Evolutionary conservation across 2,329 filamentous ascomycete genomes (phyloP).

Genomic region (Epichloe uncinata): DNA sequence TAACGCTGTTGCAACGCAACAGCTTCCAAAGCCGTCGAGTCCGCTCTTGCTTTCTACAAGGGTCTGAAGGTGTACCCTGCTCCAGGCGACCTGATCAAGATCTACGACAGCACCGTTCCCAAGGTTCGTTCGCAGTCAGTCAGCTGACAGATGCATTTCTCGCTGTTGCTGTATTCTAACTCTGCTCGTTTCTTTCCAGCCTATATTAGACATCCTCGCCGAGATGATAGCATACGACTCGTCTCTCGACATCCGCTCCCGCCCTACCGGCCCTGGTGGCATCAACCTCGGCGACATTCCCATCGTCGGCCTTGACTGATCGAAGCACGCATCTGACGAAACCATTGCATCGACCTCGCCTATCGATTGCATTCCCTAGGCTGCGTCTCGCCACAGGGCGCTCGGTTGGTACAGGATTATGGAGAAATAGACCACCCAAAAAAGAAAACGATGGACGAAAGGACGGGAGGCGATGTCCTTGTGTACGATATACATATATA

Average conservation of each 20-base stretch:
- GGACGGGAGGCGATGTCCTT: conserved; percentile 5
- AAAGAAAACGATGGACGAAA: background rate
- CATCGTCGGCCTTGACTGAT: conserved; percentile 41
- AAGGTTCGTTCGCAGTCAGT: conserved; percentile 51
- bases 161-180: background rate
- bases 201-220: conserved; percentile 87
- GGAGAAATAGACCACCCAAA: background rate
- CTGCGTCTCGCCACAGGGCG: background rate
- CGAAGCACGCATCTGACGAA: background rate
- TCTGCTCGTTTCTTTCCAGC: conserved; percentile 30
- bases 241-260: conserved; percentile 46
- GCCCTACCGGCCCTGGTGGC: conserved; percentile 19
- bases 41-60: conserved; percentile 93
- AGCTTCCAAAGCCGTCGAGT: conserved; percentile 62
- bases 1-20: conserved; percentile 6
- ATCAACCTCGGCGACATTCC: conserved; percentile 36
- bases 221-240: conserved; percentile 96
- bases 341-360: background rate
- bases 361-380: background rate
- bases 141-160: background rate
- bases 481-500: conserved; percentile 26
- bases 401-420: background rate
- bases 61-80: conserved; percentile 96
- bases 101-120: conserved; percentile 97
- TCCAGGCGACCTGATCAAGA: conserved; percentile 80